Evolutionary conservation across 139 green algal genomes (phyloP).

Genomic region (Chlorella sp.): DNA sequence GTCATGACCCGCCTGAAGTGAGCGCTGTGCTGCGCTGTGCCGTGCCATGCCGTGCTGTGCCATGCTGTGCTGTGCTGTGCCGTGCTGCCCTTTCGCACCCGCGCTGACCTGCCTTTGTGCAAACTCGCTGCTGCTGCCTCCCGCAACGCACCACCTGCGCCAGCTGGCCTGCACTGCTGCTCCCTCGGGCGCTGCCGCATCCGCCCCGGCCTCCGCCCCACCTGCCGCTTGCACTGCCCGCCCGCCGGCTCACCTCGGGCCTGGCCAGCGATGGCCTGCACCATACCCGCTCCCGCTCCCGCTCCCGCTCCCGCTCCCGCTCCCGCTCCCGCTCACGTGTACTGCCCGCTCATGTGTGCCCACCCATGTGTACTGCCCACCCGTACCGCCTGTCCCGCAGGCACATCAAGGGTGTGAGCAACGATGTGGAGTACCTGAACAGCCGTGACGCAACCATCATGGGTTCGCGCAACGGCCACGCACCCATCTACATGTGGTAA

Average conservation of each 20-base stretch:
- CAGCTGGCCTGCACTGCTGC: too few relatives aligned
- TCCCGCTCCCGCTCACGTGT: neutral
- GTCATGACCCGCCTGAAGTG: slow-evolving; percentile 82
- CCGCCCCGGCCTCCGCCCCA: neutral
- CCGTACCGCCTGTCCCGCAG: neutral
- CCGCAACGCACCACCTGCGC: too few relatives aligned
- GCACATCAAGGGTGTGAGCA: slow-evolving; percentile 32
- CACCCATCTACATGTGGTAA: slow-evolving; percentile 97
- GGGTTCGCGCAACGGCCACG: slow-evolving; percentile 95
- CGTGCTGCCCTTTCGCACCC: too few relatives aligned
- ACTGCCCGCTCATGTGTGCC: neutral
- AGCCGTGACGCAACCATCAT: slow-evolving; percentile 96
- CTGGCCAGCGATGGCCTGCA: neutral
- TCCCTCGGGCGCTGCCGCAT: neutral
- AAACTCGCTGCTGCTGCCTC: too few relatives aligned
- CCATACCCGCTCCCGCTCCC: neutral
- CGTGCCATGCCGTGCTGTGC: too few relatives aligned
- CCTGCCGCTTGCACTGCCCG: too few relatives aligned
- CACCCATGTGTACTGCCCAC: neutral
- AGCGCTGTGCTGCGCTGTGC: neutral
- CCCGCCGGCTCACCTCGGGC: too few relatives aligned
- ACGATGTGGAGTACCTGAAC: slow-evolving; percentile 96
- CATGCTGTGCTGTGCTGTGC: too few relatives aligned
- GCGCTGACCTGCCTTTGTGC: neutral
- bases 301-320: too few relatives aligned